Percentiles rank a stretch among this genome's conserved stretches.
These are phyloP conservation scores for Hordeum pubiflorum DNA, from an alignment of 202 grass and related monocot species.

Conservation along the genomic window DNA sequence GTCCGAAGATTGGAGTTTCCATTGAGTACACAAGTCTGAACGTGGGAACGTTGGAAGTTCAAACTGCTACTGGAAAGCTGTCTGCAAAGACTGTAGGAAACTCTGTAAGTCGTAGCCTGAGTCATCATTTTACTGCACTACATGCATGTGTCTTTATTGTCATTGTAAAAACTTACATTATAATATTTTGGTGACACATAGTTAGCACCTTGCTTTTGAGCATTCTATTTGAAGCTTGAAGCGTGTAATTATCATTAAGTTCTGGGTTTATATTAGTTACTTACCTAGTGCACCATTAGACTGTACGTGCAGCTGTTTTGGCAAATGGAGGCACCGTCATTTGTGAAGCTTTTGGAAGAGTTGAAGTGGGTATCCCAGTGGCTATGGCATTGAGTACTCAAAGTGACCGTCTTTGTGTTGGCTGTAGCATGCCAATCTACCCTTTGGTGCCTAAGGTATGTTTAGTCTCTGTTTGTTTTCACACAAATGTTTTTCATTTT, in stretches of 20 bases:
- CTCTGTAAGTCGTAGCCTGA: constrained; percentile 56
- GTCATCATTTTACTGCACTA: background rate
- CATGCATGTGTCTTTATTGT: constrained; percentile 10
- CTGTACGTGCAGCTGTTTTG: constrained; percentile 65
- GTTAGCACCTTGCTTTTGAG: constrained; percentile 6
- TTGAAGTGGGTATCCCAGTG: constrained; percentile 81
- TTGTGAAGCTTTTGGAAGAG: constrained; percentile 83
- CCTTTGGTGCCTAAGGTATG: constrained; percentile 62
- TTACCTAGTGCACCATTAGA: constrained; percentile 49
- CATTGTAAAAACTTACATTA: background rate
- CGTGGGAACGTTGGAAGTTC: constrained; percentile 42
- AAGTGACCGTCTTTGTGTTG: constrained; percentile 76
- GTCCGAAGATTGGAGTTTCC: constrained; percentile 74
- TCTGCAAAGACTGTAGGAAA: constrained; percentile 74
- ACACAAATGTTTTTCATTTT: constrained; percentile 1
- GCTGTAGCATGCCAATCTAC: constrained; percentile 86
- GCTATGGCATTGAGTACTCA: constrained; percentile 65
- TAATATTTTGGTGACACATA: background rate
- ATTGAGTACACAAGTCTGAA: constrained; percentile 70
- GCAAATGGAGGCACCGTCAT: constrained; percentile 62
- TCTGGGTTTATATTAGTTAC: background rate
- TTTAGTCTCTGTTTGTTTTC: constrained; percentile 9
- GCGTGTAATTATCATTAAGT: background rate
- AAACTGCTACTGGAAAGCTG: constrained; percentile 63
- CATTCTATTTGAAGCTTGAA: background rate